Evolutionary conservation across 208 protist genomes (phyloP).

Genomic region (Leishmania aethiopica): DNA sequence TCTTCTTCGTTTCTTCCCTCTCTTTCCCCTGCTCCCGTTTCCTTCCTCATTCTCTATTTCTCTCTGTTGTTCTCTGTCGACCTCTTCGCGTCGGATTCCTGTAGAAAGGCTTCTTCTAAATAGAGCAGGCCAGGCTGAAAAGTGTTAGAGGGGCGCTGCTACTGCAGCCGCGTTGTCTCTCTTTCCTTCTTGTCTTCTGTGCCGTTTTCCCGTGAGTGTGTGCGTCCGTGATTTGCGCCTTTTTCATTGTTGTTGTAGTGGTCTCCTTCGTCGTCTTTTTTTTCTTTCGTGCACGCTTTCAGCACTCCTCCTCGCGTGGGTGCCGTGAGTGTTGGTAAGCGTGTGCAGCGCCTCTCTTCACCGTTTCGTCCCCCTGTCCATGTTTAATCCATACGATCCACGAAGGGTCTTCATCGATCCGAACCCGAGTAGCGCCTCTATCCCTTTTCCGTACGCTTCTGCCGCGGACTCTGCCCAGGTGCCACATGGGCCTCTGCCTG

Average conservation of each 20-base stretch:
- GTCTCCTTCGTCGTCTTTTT: not conserved
- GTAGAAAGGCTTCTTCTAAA: not conserved
- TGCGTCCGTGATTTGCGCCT: not conserved
- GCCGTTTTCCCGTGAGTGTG: not conserved
- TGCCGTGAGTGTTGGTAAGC: not conserved
- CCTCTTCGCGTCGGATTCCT: too few species aligned
- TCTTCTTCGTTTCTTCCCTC: not conserved
- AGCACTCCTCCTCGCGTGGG: not conserved
- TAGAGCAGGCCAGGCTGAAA: not conserved
- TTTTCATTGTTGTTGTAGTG: not conserved
- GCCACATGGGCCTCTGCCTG: constrained; percentile 5
- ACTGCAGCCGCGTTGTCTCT: not conserved
- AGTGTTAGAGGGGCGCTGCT: too few species aligned
- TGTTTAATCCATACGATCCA: constrained; percentile 16
- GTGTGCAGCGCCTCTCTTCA: constrained; percentile 1
- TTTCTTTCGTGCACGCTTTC: not conserved
- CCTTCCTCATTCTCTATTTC: not conserved
- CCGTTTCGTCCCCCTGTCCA: constrained; percentile 2
- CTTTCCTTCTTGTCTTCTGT: not conserved
- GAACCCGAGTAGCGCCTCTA: not conserved
- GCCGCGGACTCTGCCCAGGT: constrained; percentile 15
- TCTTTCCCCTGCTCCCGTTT: constrained; percentile 3
- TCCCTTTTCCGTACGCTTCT: constrained; percentile 12
- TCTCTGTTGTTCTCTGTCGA: not conserved
- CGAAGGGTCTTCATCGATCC: constrained; percentile 15